Evolutionary conservation across 2,329 filamentous ascomycete genomes (phyloP), one percentile per base, ranked within the genome.

Genomic region (Trichoderma semiorbis): DNA sequence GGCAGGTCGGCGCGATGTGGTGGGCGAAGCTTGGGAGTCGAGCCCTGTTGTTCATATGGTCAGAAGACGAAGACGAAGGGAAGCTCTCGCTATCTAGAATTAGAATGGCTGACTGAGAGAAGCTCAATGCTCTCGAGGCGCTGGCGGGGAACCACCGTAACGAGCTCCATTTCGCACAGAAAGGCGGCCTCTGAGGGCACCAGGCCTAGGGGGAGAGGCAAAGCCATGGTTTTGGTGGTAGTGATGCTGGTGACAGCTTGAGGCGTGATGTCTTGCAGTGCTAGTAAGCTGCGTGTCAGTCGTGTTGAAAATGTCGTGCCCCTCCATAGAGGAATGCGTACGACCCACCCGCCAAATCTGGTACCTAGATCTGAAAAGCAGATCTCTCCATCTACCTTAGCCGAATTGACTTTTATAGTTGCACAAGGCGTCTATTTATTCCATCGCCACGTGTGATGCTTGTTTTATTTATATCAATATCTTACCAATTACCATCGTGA

Each of bases 121-220:
- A 99, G 88, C 77, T 93, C 87, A 74, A 99, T 92, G 76, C 89
- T 90, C 75, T 98, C 94, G 68, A 99, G 90, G 74, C 93, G 89
- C 81, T 98, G 95, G 69, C 96, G 93, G 43, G 96, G 96, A 64
- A 98, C 90, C 26, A 99, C 89, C 0, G 95, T 98, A 70, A 99
- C 92, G 78, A 94, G 89, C 84, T 98, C 95, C 94, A 98, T 98
- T 84, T 99, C 96, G 82, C 95, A 97, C 32, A 98, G 85, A 79
- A 98, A 99, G 65, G 94, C 93, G 60, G 97, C 92, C 84, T 99
- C 96, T 74, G 93, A 87, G 72, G 96, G 94, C 77, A 93, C 92
- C 58, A 98, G 87, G 81, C 84, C 86, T 66, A 81, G 77, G 5
- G 85, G 85, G 16, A 88, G 80, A 34, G 86, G 84, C 64, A 86